Base-by-base conservation (phyloP, 2,329 filamentous ascomycete genomes). In the Xylariaceae sp. region DNA sequence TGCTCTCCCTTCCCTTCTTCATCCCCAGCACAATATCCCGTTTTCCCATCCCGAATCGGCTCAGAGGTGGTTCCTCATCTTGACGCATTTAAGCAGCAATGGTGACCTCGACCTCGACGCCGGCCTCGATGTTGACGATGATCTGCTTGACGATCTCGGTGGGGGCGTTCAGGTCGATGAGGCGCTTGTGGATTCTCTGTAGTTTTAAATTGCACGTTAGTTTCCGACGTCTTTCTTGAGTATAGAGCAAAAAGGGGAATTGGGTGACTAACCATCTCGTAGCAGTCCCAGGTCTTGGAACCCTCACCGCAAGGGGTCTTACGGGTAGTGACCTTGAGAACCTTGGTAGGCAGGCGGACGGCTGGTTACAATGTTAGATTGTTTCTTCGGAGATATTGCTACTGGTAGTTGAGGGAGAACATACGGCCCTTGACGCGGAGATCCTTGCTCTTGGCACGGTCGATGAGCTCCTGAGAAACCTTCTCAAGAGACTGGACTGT, bases 301-400 rank as follows among this genome's bases (percentile, higher is more conserved):
- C 92, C 92, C 82, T 98, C 92, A 85, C 92, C 92, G 74, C 86
- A 92, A 69, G 92, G 92, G 54, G 92, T 97, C 85, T 98, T 98
- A 66, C 92, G 85, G 78, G 92, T 95, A 68, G 86, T 88, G 78
- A 95, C 81, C 79, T 92, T 88, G 63, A 97, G 81, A 68, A 81
- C 87, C 84, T 96, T 95, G 76, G 89, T 96, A 61, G 92, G 88
- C 62, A 96, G 85, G 65, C 90, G 88, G 71, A 97, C 90, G 67
- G 90, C 44, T 47, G 16, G 5, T 24, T 24, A 11, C 11, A 24
- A 11, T 24, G 21, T 6, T 24, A 24, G 11, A 11, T 24, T 6
- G 21, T 6, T 6, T 24, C 7, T 6, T 24, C 7, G 21, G 21
- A 7, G 21, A 11, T 24, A 7, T 24, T 24, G n/a, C n/a, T 24